Evolutionary conservation across 1,284 basidiomycete genomes (phyloP), one percentile per base, ranked within the genome.

Genomic region (Ustilago vetiveriae): DNA sequence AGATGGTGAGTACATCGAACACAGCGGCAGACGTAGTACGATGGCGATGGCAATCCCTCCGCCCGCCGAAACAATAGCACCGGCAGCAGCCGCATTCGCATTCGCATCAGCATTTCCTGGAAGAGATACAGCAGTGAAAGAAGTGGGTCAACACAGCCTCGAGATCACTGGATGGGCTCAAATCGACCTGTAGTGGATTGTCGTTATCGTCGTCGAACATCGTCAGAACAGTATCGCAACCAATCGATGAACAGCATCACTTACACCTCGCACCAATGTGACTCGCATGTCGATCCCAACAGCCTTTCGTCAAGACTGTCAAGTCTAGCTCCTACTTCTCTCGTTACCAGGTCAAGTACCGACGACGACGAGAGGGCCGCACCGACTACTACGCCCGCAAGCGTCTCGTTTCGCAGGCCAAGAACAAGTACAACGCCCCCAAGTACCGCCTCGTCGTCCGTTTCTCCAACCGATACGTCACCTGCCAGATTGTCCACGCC

Each of bases 341-440:
- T 71, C 90, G 94, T 74, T 97, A 92, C 88, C 75, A 77, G 71
- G 74, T 75, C 72, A 82, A 82, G 77, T 82, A 82, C 85, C 91
- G 94, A 82, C 88, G 94, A 82, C 72, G 79, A 48, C 65, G 79
- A 48, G 96, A 98, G 87, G 96, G 96, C 67, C 96, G 94, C 87
- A 99, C 96, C 76, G 96, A 98, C 84, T 98, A 98, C 88, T 96
- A 98, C 83, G 95, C 95, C 62, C 92, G 95, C 80, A 95, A 96
- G 86, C 90, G 93, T 79, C 88, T 98, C 56, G 88, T 97, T 74
- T 89, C 91, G 59, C 96, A 99, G 88, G 94, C 95, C 74, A 99
- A 98, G 89, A 98, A 98, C 90, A 98, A 98, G 88, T 98, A 98
- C 54, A 95, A 96, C 81, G 92, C 93, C 33, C 94, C 94, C 70